phyloP scores from a whole-genome alignment of 306 rosid species.

The Ammopiptanthus mongolicus region DNA sequence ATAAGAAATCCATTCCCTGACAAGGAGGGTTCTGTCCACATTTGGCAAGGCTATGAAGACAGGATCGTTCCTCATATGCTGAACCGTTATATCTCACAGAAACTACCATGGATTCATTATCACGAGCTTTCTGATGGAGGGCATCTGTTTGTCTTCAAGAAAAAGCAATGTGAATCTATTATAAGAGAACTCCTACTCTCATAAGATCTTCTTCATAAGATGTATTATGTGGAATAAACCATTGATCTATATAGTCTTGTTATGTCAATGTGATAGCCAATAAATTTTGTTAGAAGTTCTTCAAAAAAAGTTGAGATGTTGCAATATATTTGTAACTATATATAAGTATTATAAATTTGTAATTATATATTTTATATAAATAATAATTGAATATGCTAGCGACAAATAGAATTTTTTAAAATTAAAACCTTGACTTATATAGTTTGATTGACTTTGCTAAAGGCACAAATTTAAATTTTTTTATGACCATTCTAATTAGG shows the following conservation, averaged over 20 bases:
- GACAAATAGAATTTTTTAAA: no score
- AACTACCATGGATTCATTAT: conserved; percentile 72
- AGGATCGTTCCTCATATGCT: conserved; percentile 41
- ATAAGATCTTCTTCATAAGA: neutral
- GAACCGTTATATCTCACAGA: conserved; percentile 48
- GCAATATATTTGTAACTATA: neutral
- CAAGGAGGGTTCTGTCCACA: conserved; percentile 47
- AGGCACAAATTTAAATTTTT: no score
- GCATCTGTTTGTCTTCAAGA: conserved; percentile 37
- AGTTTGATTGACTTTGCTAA: no score
- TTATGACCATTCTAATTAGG: no score
- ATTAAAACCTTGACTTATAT: no score
- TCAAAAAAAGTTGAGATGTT: neutral
- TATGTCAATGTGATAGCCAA: neutral
- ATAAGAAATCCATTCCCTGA: conserved; percentile 46
- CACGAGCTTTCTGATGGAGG: conserved; percentile 68
- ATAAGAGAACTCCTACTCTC: conserved; percentile 46
- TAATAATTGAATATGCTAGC: no score
- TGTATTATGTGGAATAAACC: neutral
- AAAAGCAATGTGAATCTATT: conserved; percentile 41
- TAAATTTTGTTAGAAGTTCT: neutral
- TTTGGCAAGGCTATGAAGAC: conserved; percentile 76
- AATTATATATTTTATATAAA: no score
- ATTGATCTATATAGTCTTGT: neutral
- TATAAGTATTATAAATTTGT: no score